These are phyloP conservation scores for Forsythia suspensa DNA, from an alignment of 257 asterid species.

Conservation along the genomic window DNA sequence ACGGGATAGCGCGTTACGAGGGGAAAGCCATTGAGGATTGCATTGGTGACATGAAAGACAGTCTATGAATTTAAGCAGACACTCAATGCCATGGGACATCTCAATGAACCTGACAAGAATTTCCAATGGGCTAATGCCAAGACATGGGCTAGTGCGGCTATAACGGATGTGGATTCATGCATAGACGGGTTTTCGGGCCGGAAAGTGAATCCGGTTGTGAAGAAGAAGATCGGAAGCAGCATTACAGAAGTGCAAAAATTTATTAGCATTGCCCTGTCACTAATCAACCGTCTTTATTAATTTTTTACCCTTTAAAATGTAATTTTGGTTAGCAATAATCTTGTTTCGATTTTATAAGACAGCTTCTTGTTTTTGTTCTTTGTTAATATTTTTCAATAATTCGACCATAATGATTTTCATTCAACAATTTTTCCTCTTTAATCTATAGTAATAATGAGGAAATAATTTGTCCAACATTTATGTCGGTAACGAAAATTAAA, in stretches of 20 bases:
- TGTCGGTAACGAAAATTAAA: too few species aligned
- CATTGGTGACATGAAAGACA: conserved; percentile 32
- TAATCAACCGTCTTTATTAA: conserved; percentile 32
- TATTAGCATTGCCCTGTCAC: conserved; percentile 33
- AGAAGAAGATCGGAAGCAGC: conserved; percentile 15
- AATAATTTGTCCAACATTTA: too few species aligned
- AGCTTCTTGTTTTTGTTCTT: too few species aligned
- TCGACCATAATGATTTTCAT: too few species aligned
- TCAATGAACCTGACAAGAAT: conserved; percentile 22
- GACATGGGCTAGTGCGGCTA: conserved; percentile 27
- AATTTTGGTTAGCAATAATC: too few species aligned
- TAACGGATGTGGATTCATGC: conserved; percentile 41
- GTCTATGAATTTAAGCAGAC: conserved; percentile 18
- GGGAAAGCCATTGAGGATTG: conserved; percentile 33
- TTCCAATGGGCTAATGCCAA: conserved; percentile 16
- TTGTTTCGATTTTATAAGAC: too few species aligned
- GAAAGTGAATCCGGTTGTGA: conserved; percentile 20
- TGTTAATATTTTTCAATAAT: too few species aligned
- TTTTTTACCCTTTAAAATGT: too few species aligned
- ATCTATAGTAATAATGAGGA: too few species aligned
- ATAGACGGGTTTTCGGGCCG: conserved; percentile 30
- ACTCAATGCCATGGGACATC: conserved; percentile 25
- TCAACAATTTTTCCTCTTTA: too few species aligned
- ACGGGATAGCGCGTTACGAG: conserved; percentile 21
- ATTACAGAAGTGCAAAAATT: conserved; percentile 13